Conservation (phyloP, 1,284 basidiomycete genomes). For the Stygiomarasmius scandens region DNA sequence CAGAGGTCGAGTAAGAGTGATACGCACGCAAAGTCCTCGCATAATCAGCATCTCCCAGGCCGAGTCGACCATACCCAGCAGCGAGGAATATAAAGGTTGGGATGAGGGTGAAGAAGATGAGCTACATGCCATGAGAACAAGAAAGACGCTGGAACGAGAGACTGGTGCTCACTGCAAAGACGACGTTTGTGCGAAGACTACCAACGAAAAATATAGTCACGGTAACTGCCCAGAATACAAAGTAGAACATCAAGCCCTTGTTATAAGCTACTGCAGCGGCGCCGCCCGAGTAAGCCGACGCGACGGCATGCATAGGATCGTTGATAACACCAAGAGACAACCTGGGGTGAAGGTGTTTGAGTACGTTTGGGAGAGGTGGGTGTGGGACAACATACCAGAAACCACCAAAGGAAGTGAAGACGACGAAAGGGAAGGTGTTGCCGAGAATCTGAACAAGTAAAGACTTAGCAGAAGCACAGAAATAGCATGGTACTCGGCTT, state of each 20-base stretch:
- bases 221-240: slow-evolving; percentile 20
- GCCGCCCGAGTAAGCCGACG: slow-evolving; percentile 13
- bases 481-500: not conserved
- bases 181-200: slow-evolving; percentile 20
- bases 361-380: not conserved
- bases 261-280: slow-evolving; percentile 16
- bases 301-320: slow-evolving; percentile 22
- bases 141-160: not conserved
- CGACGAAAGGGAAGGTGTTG: slow-evolving; percentile 26
- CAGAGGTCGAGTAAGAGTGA: not conserved
- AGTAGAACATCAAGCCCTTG: slow-evolving; percentile 24
- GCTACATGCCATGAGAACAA: slow-evolving; percentile 7
- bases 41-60: slow-evolving; percentile 12
- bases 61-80: slow-evolving; percentile 17
- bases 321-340: slow-evolving; percentile 18
- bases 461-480: too few relatives aligned
- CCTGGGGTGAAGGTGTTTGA: slow-evolving; percentile 11
- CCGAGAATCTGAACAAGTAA: slow-evolving; percentile 20
- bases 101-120: slow-evolving; percentile 19
- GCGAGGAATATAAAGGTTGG: slow-evolving; percentile 18
- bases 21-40: slow-evolving; percentile 16
- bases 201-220: slow-evolving; percentile 17
- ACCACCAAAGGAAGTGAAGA: slow-evolving; percentile 22
- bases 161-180: slow-evolving; percentile 19
- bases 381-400: slow-evolving; percentile 18